phyloP scores from a whole-genome alignment of 2,329 filamentous ascomycete genomes.

The Amylocarpus encephaloides region DNA sequence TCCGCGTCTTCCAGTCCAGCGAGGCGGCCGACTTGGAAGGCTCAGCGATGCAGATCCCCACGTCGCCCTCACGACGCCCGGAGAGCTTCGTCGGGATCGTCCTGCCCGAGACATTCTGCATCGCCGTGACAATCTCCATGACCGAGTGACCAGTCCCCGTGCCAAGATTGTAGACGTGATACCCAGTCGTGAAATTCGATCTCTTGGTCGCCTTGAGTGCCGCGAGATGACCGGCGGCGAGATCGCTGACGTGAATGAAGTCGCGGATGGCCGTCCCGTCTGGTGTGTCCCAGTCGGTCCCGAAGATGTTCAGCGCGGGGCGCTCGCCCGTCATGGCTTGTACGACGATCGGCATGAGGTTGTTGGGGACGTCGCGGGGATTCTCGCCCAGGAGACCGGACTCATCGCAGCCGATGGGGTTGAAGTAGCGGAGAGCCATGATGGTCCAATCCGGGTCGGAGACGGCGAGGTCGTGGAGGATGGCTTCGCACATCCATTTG shows the following conservation, averaged over 20 bases:
- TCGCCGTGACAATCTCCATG: slow-evolving; percentile 35
- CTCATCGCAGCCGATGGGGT: slow-evolving; percentile 57
- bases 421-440: slow-evolving; percentile 58
- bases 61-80: slow-evolving; percentile 36
- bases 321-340: slow-evolving; percentile 51
- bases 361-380: slow-evolving; percentile 52
- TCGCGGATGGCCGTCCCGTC: slow-evolving; percentile 60
- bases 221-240: slow-evolving; percentile 56
- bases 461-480: slow-evolving; percentile 53
- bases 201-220: slow-evolving; percentile 40
- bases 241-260: slow-evolving; percentile 59
- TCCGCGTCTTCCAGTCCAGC: slow-evolving; percentile 35
- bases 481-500: slow-evolving; percentile 61
- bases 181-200: slow-evolving; percentile 32
- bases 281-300: slow-evolving; percentile 55
- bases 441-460: slow-evolving; percentile 56
- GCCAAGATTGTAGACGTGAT: slow-evolving; percentile 39
- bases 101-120: slow-evolving; percentile 32
- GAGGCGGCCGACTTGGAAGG: slow-evolving; percentile 34
- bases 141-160: slow-evolving; percentile 40
- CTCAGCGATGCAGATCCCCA: slow-evolving; percentile 37
- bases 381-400: slow-evolving; percentile 58
- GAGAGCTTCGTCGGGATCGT: slow-evolving; percentile 32
- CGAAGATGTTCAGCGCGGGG: slow-evolving; percentile 50
- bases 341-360: slow-evolving; percentile 57